Conservation (phyloP, 2,329 filamentous ascomycete species). For the Myriosclerotinia duriaeana region DNA sequence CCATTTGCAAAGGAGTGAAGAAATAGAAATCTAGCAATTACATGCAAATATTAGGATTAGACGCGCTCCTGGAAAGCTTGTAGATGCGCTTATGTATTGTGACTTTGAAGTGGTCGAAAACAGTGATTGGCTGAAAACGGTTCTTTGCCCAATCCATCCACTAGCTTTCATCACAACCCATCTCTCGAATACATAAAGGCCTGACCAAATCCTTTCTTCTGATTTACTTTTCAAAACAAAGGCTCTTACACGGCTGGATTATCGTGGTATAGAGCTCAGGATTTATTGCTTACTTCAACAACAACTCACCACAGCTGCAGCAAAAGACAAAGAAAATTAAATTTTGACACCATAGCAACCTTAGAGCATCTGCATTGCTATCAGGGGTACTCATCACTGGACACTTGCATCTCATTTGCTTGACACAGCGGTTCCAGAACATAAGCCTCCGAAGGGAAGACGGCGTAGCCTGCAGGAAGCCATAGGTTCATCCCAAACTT, state of each 20-base stretch:
- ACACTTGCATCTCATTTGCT: conserved; percentile 35
- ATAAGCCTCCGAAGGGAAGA: conserved; percentile 32
- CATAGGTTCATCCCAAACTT: conserved; percentile 43
- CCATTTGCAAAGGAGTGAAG: neutral
- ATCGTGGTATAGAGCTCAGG: conserved; percentile 19
- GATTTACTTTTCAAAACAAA: conserved; percentile 36
- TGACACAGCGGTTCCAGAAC: conserved; percentile 37
- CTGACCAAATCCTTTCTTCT: conserved; percentile 36
- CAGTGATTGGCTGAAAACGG: conserved; percentile 40
- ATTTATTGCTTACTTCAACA: conserved; percentile 28
- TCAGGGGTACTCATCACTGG: conserved; percentile 35
- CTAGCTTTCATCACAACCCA: conserved; percentile 24
- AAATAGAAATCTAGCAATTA: conserved; percentile 1
- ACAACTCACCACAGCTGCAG: conserved; percentile 11
- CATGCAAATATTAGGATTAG: neutral
- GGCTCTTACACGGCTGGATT: conserved; percentile 29
- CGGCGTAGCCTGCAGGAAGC: conserved; percentile 38
- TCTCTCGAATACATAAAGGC: conserved; percentile 39
- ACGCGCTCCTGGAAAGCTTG: conserved; percentile 14
- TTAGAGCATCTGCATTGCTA: conserved; percentile 31
- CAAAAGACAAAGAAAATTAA: conserved; percentile 23
- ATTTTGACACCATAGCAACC: conserved; percentile 27
- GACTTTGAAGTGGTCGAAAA: conserved; percentile 30
- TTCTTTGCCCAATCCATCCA: conserved; percentile 32
- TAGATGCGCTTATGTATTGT: conserved; percentile 16